Evolutionary conservation across 768 basidiomycete genomes (phyloP).

Genomic region (button mushroom (Agaricus bisporus)): DNA sequence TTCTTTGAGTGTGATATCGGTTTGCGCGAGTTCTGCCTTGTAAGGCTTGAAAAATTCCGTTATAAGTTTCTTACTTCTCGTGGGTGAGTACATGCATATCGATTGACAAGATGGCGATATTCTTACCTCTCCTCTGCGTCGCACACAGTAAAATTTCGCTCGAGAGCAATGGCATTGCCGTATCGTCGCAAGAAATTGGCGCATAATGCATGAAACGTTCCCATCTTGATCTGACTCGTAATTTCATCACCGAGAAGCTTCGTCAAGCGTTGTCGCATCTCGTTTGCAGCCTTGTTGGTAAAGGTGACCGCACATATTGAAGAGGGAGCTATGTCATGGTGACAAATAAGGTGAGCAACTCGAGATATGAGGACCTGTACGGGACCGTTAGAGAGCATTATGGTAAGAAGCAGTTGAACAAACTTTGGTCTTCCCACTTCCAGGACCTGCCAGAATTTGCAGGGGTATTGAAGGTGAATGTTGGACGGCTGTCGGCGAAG

Average conservation of each 20-base stretch:
- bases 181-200: constrained; percentile 67
- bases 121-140: constrained; percentile 74
- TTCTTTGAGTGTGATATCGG: constrained; percentile 50
- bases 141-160: constrained; percentile 75
- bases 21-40: constrained; percentile 37
- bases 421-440: constrained; percentile 66
- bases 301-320: constrained; percentile 80
- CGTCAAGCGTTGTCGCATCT: constrained; percentile 70
- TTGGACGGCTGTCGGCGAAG: constrained; percentile 46
- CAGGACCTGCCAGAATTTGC: constrained; percentile 80
- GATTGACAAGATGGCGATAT: not conserved
- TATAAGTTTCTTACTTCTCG: constrained; percentile 61
- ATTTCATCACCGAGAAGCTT: constrained; percentile 58
- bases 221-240: constrained; percentile 54
- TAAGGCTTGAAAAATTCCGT: constrained; percentile 51
- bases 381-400: not conserved
- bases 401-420: not conserved
- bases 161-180: constrained; percentile 48
- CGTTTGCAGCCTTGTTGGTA: constrained; percentile 86
- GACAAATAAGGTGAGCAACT: constrained; percentile 58
- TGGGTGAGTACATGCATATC: constrained; percentile 2
- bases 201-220: constrained; percentile 78
- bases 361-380: constrained; percentile 61
- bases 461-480: constrained; percentile 57
- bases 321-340: constrained; percentile 43